A percentile compares a stretch with the other conserved stretches of the same genome.
phyloP scores from a whole-genome alignment of 1,284 basidiomycete genomes.

The Xerocomus nothofagi region DNA sequence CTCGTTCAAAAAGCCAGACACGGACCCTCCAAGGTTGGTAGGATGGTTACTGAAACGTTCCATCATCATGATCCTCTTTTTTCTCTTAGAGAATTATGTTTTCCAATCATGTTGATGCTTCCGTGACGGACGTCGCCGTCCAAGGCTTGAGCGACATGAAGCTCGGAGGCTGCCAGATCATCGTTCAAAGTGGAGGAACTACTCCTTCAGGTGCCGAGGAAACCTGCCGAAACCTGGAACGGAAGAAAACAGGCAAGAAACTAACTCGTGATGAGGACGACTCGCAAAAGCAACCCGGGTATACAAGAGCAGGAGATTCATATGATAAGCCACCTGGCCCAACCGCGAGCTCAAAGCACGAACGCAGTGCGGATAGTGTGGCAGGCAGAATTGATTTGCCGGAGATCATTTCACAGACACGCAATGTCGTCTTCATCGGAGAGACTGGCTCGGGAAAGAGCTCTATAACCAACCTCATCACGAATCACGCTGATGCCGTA shows the following conservation, averaged over 20 bases:
- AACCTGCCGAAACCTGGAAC: neutral
- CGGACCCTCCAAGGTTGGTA: slow-evolving; percentile 77
- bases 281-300: neutral
- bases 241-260: neutral
- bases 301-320: neutral
- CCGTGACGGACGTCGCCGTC: slow-evolving; percentile 89
- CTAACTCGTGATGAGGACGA: neutral
- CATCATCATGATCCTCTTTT: neutral
- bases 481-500: too few relatives aligned
- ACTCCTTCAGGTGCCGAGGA: neutral
- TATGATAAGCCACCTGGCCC: too few relatives aligned
- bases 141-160: slow-evolving; percentile 94
- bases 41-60: neutral
- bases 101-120: slow-evolving; percentile 90
- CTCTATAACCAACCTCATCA: too few relatives aligned
- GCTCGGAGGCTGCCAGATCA: slow-evolving; percentile 63
- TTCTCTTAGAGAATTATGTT: slow-evolving; percentile 84
- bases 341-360: too few relatives aligned
- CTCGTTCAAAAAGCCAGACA: slow-evolving; percentile 89
- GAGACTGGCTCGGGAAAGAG: too few relatives aligned
- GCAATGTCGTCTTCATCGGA: too few relatives aligned
- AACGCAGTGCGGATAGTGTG: too few relatives aligned
- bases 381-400: too few relatives aligned
- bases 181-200: neutral
- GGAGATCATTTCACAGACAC: too few relatives aligned